phyloP scores from a whole-genome alignment of 306 rosid genomes.

The Medicago truncatula region MtrunA17r5.0-ANR NC_053042.1:19248501-19249000 shows the following conservation, averaged over 20 bases:
- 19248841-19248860: conserved; percentile 30
- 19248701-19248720: conserved; percentile 89
- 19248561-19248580: background rate
- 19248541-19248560: background rate
- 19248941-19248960: conserved; percentile 27
- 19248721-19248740: background rate
- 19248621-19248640: conserved; percentile 86
- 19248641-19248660: conserved; percentile 76
- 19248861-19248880: conserved; percentile 4
- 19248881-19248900: conserved; percentile 36
- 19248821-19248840: conserved; percentile 41
- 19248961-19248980: conserved; percentile 19
- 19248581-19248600: background rate
- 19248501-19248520: background rate
- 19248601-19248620: conserved; percentile 77
- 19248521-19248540: background rate
- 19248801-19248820: too few relatives aligned
- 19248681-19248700: conserved; percentile 86
- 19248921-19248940: conserved; percentile 44
- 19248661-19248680: conserved; percentile 64
- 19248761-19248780: too few relatives aligned
- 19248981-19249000: conserved; percentile 29
- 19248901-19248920: conserved; percentile 25
- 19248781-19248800: background rate
- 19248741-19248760: conserved; percentile 5